Percentiles rank a stretch among this genome's conserved stretches.
Evolutionary conservation across 73 alveolate species (phyloP).

Genomic region (Diophrys appendiculata): DNA sequence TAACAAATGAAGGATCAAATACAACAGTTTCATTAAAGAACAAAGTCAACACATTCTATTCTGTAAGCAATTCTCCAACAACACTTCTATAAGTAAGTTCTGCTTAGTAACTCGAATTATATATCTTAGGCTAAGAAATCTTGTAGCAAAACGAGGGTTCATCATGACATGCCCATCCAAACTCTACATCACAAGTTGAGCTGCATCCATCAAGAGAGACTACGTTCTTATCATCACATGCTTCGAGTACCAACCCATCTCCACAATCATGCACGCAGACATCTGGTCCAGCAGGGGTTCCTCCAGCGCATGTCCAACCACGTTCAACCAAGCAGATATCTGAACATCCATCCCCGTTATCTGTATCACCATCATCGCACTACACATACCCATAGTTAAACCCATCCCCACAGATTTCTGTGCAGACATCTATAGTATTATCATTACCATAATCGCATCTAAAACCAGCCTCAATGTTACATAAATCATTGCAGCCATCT

Average conservation of each 20-base stretch:
- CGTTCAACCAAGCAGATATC: conserved; percentile 31
- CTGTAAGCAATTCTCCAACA: neutral
- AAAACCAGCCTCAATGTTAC: conserved; percentile 33
- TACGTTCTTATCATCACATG: conserved; percentile 21
- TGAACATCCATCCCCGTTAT: conserved; percentile 39
- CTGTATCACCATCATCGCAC: conserved; percentile 27
- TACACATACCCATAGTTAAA: neutral
- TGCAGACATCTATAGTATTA: conserved; percentile 24
- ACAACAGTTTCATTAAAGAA: conserved; percentile 17
- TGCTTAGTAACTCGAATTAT: too few relatives aligned
- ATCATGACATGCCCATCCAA: conserved; percentile 3
- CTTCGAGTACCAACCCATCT: conserved; percentile 16
- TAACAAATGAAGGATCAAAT: neutral
- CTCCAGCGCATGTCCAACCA: conserved; percentile 45
- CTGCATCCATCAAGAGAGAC: conserved; percentile 28
- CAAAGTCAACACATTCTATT: neutral
- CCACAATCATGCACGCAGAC: conserved; percentile 28
- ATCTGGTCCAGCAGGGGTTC: conserved; percentile 2
- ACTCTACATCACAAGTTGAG: conserved; percentile 15
- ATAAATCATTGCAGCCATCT: conserved; percentile 26
- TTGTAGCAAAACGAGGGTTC: conserved; percentile 18
- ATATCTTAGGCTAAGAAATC: conserved; percentile 12
- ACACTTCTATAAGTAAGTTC: too few relatives aligned
- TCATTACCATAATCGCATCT: conserved; percentile 20
- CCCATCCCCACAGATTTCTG: conserved; percentile 43